These are phyloP conservation scores for Coemansia sp. DNA, from an alignment of 192 early-diverging fungal genomes.

Conservation along the genomic window DNA sequence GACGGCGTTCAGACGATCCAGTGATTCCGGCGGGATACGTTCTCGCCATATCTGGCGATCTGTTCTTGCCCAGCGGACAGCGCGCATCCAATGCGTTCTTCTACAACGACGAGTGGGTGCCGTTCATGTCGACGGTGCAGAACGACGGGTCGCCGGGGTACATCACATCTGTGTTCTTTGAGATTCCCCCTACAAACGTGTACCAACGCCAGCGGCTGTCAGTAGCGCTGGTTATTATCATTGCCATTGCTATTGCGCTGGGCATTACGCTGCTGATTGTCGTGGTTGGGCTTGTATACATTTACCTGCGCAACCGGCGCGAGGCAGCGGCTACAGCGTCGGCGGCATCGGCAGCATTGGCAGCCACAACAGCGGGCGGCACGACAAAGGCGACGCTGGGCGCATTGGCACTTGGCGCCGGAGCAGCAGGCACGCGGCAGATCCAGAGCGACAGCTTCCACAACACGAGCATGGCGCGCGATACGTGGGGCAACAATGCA, in stretches of 20 bases:
- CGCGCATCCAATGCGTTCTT: constrained; percentile 50
- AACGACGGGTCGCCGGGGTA: constrained; percentile 36
- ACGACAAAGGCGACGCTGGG: constrained; percentile 32
- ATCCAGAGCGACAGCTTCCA: constrained; percentile 14
- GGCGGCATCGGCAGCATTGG: constrained; percentile 52
- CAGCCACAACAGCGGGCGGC: constrained; percentile 35
- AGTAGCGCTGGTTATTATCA: constrained; percentile 64
- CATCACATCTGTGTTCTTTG: constrained; percentile 45
- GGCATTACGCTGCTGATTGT: constrained; percentile 66
- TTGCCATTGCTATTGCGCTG: constrained; percentile 68
- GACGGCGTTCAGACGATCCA: constrained; percentile 23
- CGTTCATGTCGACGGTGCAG: constrained; percentile 52
- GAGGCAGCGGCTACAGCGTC: constrained; percentile 49
- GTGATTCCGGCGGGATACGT: constrained; percentile 38
- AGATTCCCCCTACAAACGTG: constrained; percentile 51
- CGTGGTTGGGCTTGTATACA: constrained; percentile 57
- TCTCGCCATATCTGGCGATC: constrained; percentile 42
- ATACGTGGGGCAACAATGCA: constrained; percentile 31
- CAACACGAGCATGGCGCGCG: constrained; percentile 19
- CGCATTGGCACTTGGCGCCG: constrained; percentile 13
- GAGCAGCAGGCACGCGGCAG: constrained; percentile 20
- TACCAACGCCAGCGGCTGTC: constrained; percentile 49
- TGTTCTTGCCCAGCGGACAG: constrained; percentile 26
- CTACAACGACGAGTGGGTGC: constrained; percentile 45
- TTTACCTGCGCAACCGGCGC: constrained; percentile 57